These are phyloP conservation scores for Irpex sp. DNA, from an alignment of 1,284 basidiomycete species.

Conservation along the genomic window DNA sequence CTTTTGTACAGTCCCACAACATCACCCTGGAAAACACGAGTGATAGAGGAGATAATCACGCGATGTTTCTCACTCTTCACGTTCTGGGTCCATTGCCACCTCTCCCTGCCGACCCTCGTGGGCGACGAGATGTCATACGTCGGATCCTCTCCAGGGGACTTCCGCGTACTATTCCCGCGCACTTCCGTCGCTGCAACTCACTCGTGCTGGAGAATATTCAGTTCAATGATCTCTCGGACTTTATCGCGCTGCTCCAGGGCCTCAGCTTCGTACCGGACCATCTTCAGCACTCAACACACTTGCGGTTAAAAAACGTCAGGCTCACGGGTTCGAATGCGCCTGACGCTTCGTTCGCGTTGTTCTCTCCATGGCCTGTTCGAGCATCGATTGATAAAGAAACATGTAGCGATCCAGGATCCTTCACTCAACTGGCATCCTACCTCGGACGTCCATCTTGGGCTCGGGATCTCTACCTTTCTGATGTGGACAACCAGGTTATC, in stretches of 20 bases:
- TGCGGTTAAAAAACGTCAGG: not conserved
- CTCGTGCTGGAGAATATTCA: not conserved
- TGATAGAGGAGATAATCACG: not conserved
- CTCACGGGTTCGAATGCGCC: not conserved
- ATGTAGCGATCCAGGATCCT: not conserved
- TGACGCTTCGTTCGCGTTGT: not conserved
- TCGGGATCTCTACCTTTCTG: not conserved
- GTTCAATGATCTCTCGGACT: not conserved
- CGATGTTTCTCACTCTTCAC: not conserved
- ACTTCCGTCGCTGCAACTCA: not conserved
- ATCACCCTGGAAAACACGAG: not conserved
- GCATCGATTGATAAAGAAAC: not conserved
- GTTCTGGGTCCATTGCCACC: not conserved
- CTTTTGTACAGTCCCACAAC: not conserved
- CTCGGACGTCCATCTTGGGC: not conserved
- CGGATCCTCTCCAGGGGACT: not conserved
- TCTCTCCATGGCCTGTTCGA: not conserved
- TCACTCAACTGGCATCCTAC: not conserved
- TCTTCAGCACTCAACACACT: not conserved
- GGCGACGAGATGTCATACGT: not conserved
- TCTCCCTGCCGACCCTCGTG: not conserved
- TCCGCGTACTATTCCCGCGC: not conserved
- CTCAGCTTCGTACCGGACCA: not conserved
- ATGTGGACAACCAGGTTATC: not conserved
- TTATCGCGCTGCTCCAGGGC: not conserved